These are phyloP conservation scores for Phytophthora tentaculata DNA, from an alignment of 352 stramenopile species.

Conservation along the genomic window DNA sequence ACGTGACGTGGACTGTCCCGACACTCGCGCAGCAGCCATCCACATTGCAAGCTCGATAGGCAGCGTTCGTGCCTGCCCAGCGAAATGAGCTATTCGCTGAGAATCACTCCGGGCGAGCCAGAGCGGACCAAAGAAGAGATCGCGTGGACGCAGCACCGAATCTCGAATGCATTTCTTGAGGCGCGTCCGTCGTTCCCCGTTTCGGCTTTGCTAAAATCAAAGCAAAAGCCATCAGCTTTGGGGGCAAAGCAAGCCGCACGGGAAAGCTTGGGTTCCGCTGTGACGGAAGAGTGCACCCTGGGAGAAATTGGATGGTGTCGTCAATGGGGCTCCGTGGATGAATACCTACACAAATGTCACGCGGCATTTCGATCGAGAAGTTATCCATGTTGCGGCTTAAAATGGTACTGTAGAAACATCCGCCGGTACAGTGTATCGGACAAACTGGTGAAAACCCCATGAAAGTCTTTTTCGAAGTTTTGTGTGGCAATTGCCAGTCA, in stretches of 20 bases:
- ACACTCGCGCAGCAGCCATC: conserved; percentile 27
- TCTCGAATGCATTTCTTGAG: conserved; percentile 6
- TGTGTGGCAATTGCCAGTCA: too few relatives aligned
- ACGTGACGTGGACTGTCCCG: conserved; percentile 17
- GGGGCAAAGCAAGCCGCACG: not conserved
- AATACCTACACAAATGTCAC: too few relatives aligned
- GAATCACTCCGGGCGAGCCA: conserved; percentile 6
- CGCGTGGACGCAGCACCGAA: conserved; percentile 11
- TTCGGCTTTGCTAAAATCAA: too few relatives aligned
- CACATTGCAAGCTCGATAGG: conserved; percentile 20
- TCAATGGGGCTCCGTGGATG: not conserved
- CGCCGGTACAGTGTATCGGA: not conserved
- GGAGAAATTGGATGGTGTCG: conserved; percentile 13
- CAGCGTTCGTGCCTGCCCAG: conserved; percentile 9
- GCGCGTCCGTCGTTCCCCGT: not conserved
- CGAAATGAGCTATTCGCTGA: not conserved
- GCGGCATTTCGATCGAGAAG: too few relatives aligned
- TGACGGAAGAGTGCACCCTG: conserved; percentile 8
- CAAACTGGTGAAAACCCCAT: conserved; percentile 7
- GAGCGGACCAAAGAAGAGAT: conserved; percentile 13
- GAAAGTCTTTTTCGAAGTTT: not conserved
- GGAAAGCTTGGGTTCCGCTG: conserved; percentile 8
- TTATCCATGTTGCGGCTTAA: too few relatives aligned
- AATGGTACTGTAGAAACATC: too few relatives aligned
- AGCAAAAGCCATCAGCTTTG: too few relatives aligned